Percentiles rank a stretch among this genome's conserved stretches.
These are phyloP conservation scores for Calonectria naviculata DNA, from an alignment of 2,329 filamentous ascomycete genomes.

Conservation along the genomic window DNA sequence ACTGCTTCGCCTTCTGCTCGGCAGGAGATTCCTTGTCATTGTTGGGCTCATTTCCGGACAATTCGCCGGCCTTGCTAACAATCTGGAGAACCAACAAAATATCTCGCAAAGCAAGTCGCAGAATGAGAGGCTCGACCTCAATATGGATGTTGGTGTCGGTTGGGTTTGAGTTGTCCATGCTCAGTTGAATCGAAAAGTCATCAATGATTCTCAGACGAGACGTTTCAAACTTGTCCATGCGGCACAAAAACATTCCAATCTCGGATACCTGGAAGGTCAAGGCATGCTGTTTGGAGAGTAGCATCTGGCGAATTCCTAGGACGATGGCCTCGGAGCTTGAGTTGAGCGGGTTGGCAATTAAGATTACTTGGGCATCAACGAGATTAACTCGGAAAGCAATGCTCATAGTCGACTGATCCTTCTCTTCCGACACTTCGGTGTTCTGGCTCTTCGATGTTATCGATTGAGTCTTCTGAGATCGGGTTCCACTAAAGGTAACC, in stretches of 20 bases:
- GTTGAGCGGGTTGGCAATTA: slow-evolving; percentile 94
- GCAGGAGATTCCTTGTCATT: slow-evolving; percentile 50
- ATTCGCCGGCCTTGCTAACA: slow-evolving; percentile 87
- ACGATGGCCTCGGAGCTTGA: slow-evolving; percentile 96
- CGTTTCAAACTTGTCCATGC: slow-evolving; percentile 97
- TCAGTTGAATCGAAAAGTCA: slow-evolving; percentile 92
- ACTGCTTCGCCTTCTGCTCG: slow-evolving; percentile 67
- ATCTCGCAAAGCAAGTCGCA: slow-evolving; percentile 91
- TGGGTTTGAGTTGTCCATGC: slow-evolving; percentile 76
- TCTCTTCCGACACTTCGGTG: slow-evolving; percentile 22
- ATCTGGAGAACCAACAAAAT: slow-evolving; percentile 96
- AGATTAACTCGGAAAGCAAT: slow-evolving; percentile 93
- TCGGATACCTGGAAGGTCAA: slow-evolving; percentile 93
- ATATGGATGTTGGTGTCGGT: slow-evolving; percentile 83
- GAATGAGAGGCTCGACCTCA: slow-evolving; percentile 89
- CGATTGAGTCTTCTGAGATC: slow-evolving; percentile 45
- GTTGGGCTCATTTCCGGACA: slow-evolving; percentile 75
- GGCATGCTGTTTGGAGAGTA: slow-evolving; percentile 93
- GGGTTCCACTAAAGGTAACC: slow-evolving; percentile 53
- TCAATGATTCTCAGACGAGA: slow-evolving; percentile 92
- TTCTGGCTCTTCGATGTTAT: slow-evolving; percentile 41
- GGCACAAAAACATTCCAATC: slow-evolving; percentile 97
- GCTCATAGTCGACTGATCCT: slow-evolving; percentile 64
- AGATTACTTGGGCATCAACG: slow-evolving; percentile 94
- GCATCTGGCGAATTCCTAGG: slow-evolving; percentile 90